Percentiles rank a stretch among this genome's conserved stretches.
Conservation (phyloP, 1,284 basidiomycete species). For the Coniophora puteana region DNA sequence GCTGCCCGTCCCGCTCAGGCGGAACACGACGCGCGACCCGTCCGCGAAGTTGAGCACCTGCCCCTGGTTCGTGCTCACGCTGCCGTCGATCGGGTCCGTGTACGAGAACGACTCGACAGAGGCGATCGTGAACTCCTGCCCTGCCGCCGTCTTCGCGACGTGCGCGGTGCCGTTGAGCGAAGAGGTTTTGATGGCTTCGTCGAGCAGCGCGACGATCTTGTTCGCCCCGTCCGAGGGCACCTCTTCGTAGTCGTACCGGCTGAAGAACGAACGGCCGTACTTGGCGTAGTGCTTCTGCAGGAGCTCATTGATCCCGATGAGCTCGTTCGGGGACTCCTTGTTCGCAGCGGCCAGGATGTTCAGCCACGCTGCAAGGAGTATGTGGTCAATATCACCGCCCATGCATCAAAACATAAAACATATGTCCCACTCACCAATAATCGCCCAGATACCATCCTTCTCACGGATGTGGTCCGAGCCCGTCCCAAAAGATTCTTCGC, state of each 20-base stretch:
- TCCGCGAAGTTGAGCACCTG: slow-evolving; percentile 91
- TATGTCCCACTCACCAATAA: slow-evolving; percentile 62
- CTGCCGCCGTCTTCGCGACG: slow-evolving; percentile 62
- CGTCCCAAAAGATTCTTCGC: slow-evolving; percentile 99
- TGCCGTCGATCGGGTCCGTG: slow-evolving; percentile 95
- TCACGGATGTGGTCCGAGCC: slow-evolving; percentile 99
- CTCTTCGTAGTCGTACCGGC: slow-evolving; percentile 98
- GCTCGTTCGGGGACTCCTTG: slow-evolving; percentile 71
- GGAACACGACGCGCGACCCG: slow-evolving; percentile 92
- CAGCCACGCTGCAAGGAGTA: slow-evolving; percentile 74
- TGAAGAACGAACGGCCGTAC: slow-evolving; percentile 98
- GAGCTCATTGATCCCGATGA: slow-evolving; percentile 86
- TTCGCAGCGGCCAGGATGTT: slow-evolving; percentile 96
- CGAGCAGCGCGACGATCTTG: slow-evolving; percentile 78
- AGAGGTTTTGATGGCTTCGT: slow-evolving; percentile 63
- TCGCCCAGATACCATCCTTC: slow-evolving; percentile 98
- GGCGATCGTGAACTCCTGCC: slow-evolving; percentile 75
- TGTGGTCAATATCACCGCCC: not conserved
- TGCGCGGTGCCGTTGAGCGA: slow-evolving; percentile 68
- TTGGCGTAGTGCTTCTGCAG: slow-evolving; percentile 84
- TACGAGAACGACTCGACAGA: slow-evolving; percentile 90
- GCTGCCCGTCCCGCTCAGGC: slow-evolving; percentile 93
- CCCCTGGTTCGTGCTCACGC: slow-evolving; percentile 93
- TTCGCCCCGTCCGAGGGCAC: slow-evolving; percentile 89
- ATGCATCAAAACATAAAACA: slow-evolving; percentile 5